Evolutionary conservation across 2,329 filamentous ascomycete genomes (phyloP), one percentile per base, ranked within the genome.

Genomic region (Colletotrichum melonis): DNA sequence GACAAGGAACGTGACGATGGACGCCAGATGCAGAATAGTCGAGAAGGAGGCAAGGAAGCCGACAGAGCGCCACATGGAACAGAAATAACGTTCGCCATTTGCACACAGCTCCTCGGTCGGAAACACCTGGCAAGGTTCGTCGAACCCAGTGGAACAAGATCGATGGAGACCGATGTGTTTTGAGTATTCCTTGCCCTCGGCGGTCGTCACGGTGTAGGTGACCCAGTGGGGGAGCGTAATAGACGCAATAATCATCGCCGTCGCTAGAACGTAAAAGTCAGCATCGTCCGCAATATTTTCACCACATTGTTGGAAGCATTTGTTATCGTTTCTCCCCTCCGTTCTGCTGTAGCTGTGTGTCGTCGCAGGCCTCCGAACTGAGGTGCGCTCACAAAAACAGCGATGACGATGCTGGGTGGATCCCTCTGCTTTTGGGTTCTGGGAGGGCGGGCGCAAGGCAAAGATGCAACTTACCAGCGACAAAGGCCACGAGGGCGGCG

Each of bases 31-130:
- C 52, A 97, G 81, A n/a, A 98, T 91, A 49, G 95, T 90, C 8
- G 93, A 90, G 78, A 98, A 94, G 65, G 92, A 94, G 85, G 97
- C 95, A 76, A 98, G 84, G 83, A 98, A 98, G 28, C 94, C 95
- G 46, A 95, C 92, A 30, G 92, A 94, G 72, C 94, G 90, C 96
- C 96, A 99, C 88, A 97, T 93, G 78, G 92, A 93, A 86, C 97
- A 98, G 84, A 98, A 98, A 79, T 92, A 91, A 64, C 91, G 88
- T 77, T 92, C 89, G 56, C 71, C 71, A 65, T 90, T 89, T 77
- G 87, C 88, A 82, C 94, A 96, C 80, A 94, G 92, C 69, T 89
- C 86, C 67, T 88, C 84, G 75, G 88, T 86, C 4, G 94, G 94
- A 81, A 95, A 97, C 38, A 86, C 84, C 28, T 80, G 78, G 82